Evolutionary conservation across 2,329 filamentous ascomycete species (phyloP), one percentile per base, ranked within the genome.

Genomic region (Alternaria metachromatica): DNA sequence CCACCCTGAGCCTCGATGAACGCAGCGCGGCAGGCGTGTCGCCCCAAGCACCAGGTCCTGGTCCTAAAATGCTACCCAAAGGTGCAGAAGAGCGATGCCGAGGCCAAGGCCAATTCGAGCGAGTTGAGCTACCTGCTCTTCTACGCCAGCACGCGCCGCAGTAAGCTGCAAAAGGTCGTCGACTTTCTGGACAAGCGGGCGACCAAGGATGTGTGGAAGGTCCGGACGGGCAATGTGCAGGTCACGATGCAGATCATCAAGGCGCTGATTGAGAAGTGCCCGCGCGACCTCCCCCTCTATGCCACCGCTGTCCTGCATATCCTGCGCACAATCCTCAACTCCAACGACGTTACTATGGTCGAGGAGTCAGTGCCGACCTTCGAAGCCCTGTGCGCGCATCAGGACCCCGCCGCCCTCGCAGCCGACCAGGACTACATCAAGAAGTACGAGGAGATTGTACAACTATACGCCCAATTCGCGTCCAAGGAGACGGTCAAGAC

Each of bases 121-220:
- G 96, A 99, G 85, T 88, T 99, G 67, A 97, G 93, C 82, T 98
- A 98, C 80, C 88, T 99, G 69, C 89, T 98, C 58, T 98, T 97
- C 86, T 98, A 99, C 84, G 94, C 93, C 65, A 96, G 92, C 78
- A 97, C 94, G 72, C 92, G 95, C 64, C 90, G 93, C 69, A 95
- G 92, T 82, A 99, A 98, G 86, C 89, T 98, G 73, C 93, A 96
- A 76, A 99, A 99, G 83, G 94, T 99, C 71, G 94, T 93, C 80
- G 90, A 89, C 72, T 99, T 97, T 78, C 86, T 99, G 69, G 94
- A 98, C 84, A 96, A 95, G 85, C 93, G 95, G 84, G 96, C 93
- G 21, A 92, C 92, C 65, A 91, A 89, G 76, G 96, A 99, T 84
- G 93, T 97, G 70, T 96, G 91, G 89, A 92, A 92, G 77, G 87